Evolutionary conservation across 129 eudicot species (phyloP).

Genomic region (Centrapalus pauciflorus): DNA sequence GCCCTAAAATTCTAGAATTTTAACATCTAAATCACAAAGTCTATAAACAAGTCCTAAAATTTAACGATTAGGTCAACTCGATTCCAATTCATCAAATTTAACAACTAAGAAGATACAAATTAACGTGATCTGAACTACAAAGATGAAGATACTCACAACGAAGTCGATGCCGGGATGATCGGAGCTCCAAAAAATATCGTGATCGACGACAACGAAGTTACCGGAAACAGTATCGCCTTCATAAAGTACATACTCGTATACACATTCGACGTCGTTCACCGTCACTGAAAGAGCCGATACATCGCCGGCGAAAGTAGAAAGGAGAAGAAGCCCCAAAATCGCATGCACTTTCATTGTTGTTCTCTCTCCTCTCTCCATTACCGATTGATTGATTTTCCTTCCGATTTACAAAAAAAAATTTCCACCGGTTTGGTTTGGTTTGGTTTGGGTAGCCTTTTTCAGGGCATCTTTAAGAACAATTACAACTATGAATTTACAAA

Average conservation of each 20-base stretch:
- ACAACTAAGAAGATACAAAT: neutral
- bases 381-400: conserved; percentile 4
- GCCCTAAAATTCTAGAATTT: neutral
- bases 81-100: neutral
- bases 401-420: neutral
- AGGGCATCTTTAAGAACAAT: neutral
- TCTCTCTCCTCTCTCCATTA: conserved; percentile 28
- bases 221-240: conserved; percentile 90
- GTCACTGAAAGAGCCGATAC: conserved; percentile 62
- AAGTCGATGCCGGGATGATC: conserved; percentile 98
- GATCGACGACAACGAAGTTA: conserved; percentile 94
- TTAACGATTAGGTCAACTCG: conserved; percentile 3
- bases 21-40: neutral
- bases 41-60: neutral
- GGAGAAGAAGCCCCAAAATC: conserved; percentile 30
- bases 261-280: conserved; percentile 84
- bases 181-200: conserved; percentile 90
- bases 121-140: neutral
- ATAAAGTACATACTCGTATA: conserved; percentile 85
- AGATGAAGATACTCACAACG: conserved; percentile 32
- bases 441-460: neutral
- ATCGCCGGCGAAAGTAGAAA: conserved; percentile 29
- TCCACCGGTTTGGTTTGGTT: too few relatives aligned
- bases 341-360: conserved; percentile 25
- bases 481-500: neutral